Conservation (phyloP, 2,329 filamentous ascomycete species). For the Orbilia blumenaviensis region DNA sequence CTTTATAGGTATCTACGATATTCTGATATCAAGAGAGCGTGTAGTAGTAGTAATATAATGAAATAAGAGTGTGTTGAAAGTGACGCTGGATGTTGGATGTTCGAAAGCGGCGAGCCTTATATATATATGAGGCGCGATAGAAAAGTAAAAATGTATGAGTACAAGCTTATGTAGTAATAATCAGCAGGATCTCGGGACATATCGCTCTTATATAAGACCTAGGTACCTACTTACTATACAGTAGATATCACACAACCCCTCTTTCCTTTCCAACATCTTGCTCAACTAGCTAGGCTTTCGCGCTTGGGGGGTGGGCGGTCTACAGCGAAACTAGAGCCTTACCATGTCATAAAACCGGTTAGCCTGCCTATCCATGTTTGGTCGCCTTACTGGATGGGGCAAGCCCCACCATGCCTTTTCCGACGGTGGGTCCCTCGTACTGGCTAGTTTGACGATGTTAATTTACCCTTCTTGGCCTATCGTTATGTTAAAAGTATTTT, state of each 20-base stretch:
- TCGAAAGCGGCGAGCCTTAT: not conserved
- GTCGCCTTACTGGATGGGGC: not conserved
- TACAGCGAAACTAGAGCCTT: not conserved
- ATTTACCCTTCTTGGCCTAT: constrained; percentile 11
- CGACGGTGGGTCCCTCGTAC: constrained; percentile 10
- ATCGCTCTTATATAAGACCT: constrained; percentile 22
- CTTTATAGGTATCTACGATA: not conserved
- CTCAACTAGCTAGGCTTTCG: not conserved
- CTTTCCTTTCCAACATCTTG: not conserved
- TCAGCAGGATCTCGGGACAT: not conserved
- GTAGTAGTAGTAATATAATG: not conserved
- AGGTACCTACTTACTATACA: too few species aligned
- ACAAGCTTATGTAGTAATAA: not conserved
- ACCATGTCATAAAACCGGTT: not conserved
- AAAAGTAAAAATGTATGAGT: too few species aligned
- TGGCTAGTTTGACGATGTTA: constrained; percentile 6
- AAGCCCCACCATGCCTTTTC: constrained; percentile 30
- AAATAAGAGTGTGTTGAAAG: not conserved
- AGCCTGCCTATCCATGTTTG: constrained; percentile 26
- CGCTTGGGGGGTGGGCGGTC: not conserved
- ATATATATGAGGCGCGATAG: not conserved
- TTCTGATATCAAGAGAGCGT: not conserved
- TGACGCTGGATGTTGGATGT: not conserved
- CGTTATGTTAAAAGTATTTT: not conserved
- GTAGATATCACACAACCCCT: constrained; percentile 2